phyloP scores from a whole-genome alignment of 2,329 filamentous ascomycete species.

The Dryadomyces quercivorus region DNA sequence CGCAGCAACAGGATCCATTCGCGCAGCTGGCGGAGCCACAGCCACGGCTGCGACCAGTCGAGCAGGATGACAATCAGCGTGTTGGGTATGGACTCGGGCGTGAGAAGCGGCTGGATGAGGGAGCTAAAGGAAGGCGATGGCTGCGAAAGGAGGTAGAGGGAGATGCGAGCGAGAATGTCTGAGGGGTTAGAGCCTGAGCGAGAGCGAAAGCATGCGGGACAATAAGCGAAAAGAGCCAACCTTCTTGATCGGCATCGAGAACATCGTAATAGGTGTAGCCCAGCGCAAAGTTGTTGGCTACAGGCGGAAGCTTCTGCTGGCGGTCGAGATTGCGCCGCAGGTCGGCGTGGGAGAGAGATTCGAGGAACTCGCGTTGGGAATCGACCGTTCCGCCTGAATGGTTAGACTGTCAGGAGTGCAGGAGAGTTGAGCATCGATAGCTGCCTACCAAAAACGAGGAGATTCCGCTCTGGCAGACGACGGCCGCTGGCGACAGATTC shows the following conservation, averaged over 20 bases:
- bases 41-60: slow-evolving; percentile 89
- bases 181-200: no score
- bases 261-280: slow-evolving; percentile 96
- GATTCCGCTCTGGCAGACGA: slow-evolving; percentile 80
- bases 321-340: slow-evolving; percentile 40
- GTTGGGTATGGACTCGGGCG: slow-evolving; percentile 70
- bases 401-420: neutral
- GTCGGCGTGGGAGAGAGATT: slow-evolving; percentile 40
- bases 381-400: slow-evolving; percentile 67
- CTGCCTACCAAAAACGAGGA: slow-evolving; percentile 66
- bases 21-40: slow-evolving; percentile 78
- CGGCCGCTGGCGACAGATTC: slow-evolving; percentile 84
- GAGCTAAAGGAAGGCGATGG: slow-evolving; percentile 73
- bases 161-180: slow-evolving; percentile 86
- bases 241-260: slow-evolving; percentile 85
- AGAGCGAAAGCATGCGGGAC: neutral
- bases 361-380: slow-evolving; percentile 74
- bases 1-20: slow-evolving; percentile 82
- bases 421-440: slow-evolving; percentile 13
- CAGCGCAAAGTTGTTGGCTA: slow-evolving; percentile 84
- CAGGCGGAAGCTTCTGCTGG: slow-evolving; percentile 54
- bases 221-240: slow-evolving; percentile 26
- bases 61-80: slow-evolving; percentile 84
- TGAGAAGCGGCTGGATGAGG: slow-evolving; percentile 73
- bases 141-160: slow-evolving; percentile 76